Conservation (phyloP, 306 rosid species). For the Inga laurina region DNA sequence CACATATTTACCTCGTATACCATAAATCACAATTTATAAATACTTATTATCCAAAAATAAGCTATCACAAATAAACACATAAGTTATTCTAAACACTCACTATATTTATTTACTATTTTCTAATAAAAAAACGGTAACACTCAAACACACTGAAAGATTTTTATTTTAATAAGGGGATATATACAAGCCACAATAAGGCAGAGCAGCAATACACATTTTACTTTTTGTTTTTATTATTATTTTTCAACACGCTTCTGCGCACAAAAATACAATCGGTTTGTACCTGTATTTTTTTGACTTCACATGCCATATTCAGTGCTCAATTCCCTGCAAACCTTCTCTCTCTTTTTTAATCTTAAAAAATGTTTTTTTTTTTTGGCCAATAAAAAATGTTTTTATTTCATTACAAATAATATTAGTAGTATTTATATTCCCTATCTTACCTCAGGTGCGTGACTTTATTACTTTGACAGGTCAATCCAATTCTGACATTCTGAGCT, state of each 20-base stretch:
- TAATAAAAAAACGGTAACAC: neutral
- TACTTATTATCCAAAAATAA: too few species aligned
- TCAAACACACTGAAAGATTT: too few species aligned
- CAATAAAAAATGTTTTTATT: neutral
- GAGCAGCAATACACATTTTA: neutral
- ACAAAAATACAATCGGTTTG: slow-evolving; percentile 23
- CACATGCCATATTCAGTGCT: slow-evolving; percentile 27
- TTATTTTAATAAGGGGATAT: neutral
- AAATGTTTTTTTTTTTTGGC: neutral
- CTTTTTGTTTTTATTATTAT: slow-evolving; percentile 18
- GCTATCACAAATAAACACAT: too few species aligned
- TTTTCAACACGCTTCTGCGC: slow-evolving; percentile 50
- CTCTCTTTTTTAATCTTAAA: neutral
- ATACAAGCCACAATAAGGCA: neutral
- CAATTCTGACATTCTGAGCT: too few species aligned
- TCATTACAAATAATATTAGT: neutral
- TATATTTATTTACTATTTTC: neutral
- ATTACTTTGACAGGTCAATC: neutral
- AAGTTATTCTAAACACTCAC: too few species aligned
- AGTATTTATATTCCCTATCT: neutral
- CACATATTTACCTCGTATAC: too few species aligned
- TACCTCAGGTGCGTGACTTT: neutral
- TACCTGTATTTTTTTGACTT: slow-evolving; percentile 31
- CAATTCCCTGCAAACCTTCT: slow-evolving; percentile 27
- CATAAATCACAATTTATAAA: too few species aligned